Base-by-base conservation (phyloP, 345 rosid genomes). In the Hirschfeldia incana region DNA sequence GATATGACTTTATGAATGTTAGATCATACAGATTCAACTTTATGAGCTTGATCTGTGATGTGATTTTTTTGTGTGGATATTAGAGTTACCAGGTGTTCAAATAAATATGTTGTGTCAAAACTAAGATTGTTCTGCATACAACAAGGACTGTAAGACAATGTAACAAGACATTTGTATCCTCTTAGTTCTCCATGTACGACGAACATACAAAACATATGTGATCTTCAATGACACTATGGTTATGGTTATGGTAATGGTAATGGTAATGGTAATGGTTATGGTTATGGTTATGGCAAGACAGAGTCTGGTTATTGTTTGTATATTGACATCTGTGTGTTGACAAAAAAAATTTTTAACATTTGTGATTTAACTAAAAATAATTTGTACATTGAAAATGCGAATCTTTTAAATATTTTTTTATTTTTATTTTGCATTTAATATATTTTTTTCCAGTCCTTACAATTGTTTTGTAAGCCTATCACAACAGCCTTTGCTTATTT, bases 401-500 rank as follows among this genome's bases (percentile, higher is more conserved):
- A 0, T 16, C 3, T 9, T 57, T 13, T 49, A n/a, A 0, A 49
- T 3, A 2, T 53, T 16, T 16, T 16, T 16, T 53, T 4, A 1
- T 51, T 53, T 15, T 16, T 8, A 6, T 2, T 49, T n/a, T n/a
- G 1, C 21, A 21, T 21, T n/a, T 55, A 17, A 2, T 6, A n/a
- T 53, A 55, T 60, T 0, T 2, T 67, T 69, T 59, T 60, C 27
- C 28, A n/a, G 2, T 49, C 27, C 65, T 72, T 37, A 2, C 4
- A 67, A 21, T 26, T 60, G 16, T 46, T 30, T 26, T 60, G 16
- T 46, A 2, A 44, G 51, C 65, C 37, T 6, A 67, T 15, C 57
- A 76, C 75, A 75, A 49, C 65, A 80, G 34, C 84, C 85, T 67
- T 80, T 69, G 63, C 84, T 81, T 81, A 73, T 81, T 82, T 91